These are phyloP conservation scores for Cercospora sesami DNA, from an alignment of 2,329 filamentous ascomycete species.

Conservation along the genomic window DNA sequence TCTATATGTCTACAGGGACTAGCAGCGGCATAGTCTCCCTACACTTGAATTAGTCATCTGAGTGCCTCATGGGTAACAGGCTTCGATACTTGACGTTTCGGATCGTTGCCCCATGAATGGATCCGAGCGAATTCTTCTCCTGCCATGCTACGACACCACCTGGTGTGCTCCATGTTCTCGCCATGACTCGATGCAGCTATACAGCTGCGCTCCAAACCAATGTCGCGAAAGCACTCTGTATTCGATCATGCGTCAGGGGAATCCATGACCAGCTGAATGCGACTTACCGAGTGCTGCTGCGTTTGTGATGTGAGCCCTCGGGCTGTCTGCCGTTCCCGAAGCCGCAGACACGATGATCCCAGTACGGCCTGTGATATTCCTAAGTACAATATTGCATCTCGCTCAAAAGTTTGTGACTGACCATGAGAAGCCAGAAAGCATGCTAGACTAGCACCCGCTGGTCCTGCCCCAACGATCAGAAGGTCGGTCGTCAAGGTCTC, in stretches of 20 bases:
- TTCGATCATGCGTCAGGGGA: too few species aligned
- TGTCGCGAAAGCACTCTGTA: slow-evolving; percentile 49
- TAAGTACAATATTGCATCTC: too few species aligned
- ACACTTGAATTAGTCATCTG: slow-evolving; percentile 31
- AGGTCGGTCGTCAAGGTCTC: slow-evolving; percentile 27
- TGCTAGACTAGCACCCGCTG: slow-evolving; percentile 38
- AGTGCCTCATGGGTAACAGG: too few species aligned
- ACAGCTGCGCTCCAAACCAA: slow-evolving; percentile 45
- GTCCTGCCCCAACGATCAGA: slow-evolving; percentile 39
- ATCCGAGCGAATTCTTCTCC: slow-evolving; percentile 48
- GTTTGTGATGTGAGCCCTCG: slow-evolving; percentile 62
- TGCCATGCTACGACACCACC: slow-evolving; percentile 48
- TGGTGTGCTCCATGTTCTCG: slow-evolving; percentile 43
- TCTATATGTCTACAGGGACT: slow-evolving; percentile 47
- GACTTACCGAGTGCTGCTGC: slow-evolving; percentile 47
- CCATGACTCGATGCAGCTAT: slow-evolving; percentile 37
- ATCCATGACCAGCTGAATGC: too few species aligned
- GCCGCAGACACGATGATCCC: slow-evolving; percentile 57
- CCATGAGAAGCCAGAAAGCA: slow-evolving; percentile 38
- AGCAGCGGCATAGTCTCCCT: slow-evolving; percentile 39
- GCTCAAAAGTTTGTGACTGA: slow-evolving; percentile 41
- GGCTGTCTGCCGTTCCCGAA: slow-evolving; percentile 55
- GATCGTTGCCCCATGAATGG: slow-evolving; percentile 47
- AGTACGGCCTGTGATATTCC: slow-evolving; percentile 35
- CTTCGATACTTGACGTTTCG: slow-evolving; percentile 34